Evolutionary conservation across 1,284 basidiomycete genomes (phyloP).

Genomic region (Veloboletus limbatus): DNA sequence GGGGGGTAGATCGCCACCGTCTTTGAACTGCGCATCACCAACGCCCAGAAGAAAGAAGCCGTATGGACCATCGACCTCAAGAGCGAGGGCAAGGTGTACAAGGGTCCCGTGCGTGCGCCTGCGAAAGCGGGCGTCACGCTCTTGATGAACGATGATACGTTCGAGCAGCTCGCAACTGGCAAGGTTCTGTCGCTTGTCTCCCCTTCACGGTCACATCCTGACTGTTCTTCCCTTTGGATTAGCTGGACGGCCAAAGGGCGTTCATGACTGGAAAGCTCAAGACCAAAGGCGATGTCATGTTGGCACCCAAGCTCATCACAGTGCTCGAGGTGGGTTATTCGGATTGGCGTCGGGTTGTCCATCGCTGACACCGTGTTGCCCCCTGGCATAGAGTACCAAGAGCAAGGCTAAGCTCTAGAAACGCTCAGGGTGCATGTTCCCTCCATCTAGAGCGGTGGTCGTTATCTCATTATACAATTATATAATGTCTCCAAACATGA

Average conservation of each 20-base stretch:
- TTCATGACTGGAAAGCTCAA: constrained; percentile 93
- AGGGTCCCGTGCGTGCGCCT: constrained; percentile 72
- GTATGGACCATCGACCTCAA: constrained; percentile 97
- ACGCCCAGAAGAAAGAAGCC: constrained; percentile 71
- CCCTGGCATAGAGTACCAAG: constrained; percentile 35
- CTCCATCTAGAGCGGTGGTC: constrained; percentile 17
- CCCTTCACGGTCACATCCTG: neutral
- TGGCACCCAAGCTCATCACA: constrained; percentile 82
- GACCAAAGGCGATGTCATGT: constrained; percentile 84
- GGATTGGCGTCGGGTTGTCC: neutral
- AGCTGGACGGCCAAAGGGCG: constrained; percentile 88
- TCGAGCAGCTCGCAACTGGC: constrained; percentile 63
- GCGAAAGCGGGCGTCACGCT: constrained; percentile 77
- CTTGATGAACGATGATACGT: constrained; percentile 69
- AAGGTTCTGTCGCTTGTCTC: constrained; percentile 52
- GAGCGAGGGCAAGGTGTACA: constrained; percentile 79
- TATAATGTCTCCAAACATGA: constrained; percentile 1
- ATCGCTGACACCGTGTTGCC: neutral
- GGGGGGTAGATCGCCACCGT: constrained; percentile 87
- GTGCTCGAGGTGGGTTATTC: constrained; percentile 68
- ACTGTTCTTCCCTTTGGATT: neutral
- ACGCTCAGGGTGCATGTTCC: neutral
- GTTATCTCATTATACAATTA: constrained; percentile 18
- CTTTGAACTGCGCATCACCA: constrained; percentile 87
- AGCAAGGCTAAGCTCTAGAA: constrained; percentile 38